Evolutionary conservation across 2,329 filamentous ascomycete species (phyloP).

Genomic region (Diaporthe destruens): DNA sequence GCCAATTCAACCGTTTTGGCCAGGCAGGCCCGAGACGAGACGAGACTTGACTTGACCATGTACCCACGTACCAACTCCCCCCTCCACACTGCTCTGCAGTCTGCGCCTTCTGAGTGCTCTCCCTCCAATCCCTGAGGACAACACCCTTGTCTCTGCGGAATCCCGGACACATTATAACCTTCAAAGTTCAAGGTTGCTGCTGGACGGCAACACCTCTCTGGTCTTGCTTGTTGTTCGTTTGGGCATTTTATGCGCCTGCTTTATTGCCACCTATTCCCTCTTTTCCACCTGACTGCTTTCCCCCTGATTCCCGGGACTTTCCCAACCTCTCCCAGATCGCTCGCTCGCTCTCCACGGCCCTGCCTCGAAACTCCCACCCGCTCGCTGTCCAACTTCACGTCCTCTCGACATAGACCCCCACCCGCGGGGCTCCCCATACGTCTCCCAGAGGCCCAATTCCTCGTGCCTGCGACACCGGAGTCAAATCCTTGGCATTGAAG

Average conservation of each 20-base stretch:
- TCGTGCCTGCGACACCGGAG: constrained; percentile 9
- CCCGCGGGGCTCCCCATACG: neutral
- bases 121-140: constrained; percentile 19
- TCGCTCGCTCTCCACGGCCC: constrained; percentile 6
- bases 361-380: neutral
- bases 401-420: neutral
- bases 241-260: constrained; percentile 13
- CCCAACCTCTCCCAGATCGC: neutral
- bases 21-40: constrained; percentile 33
- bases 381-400: neutral
- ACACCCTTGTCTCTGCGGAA: constrained; percentile 12
- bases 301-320: too few relatives aligned
- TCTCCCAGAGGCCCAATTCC: constrained; percentile 1
- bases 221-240: constrained; percentile 11
- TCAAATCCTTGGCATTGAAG: neutral
- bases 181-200: constrained; percentile 24
- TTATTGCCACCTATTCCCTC: constrained; percentile 28
- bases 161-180: constrained; percentile 24
- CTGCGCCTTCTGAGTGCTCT: too few relatives aligned
- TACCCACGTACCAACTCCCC: too few relatives aligned
- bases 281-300: neutral
- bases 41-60: neutral
- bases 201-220: constrained; percentile 25
- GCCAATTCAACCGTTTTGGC: constrained; percentile 36
- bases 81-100: too few relatives aligned